Evolutionary conservation across 805 yeast species (phyloP).

Genomic region (Wickerhamomyces bisporus): DNA sequence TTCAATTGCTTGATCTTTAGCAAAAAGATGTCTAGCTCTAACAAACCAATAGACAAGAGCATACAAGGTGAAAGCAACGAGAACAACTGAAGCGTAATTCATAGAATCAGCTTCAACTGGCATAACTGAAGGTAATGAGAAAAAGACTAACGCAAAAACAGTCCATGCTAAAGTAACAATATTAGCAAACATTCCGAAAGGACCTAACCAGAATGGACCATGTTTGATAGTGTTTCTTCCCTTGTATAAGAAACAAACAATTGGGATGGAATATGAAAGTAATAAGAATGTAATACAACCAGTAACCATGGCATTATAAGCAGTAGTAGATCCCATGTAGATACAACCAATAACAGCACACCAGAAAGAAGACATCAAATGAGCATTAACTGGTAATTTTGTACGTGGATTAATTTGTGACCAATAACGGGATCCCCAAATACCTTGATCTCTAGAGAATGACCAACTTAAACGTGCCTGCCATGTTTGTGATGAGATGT

Average conservation of each 20-base stretch:
- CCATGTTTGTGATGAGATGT: constrained; percentile 61
- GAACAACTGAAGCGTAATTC: constrained; percentile 63
- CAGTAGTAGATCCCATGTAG: constrained; percentile 61
- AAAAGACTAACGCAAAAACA: constrained; percentile 51
- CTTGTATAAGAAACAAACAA: constrained; percentile 38
- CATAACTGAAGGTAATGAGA: constrained; percentile 57
- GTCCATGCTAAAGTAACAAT: constrained; percentile 52
- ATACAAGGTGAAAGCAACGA: constrained; percentile 41
- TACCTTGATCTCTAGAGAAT: constrained; percentile 59
- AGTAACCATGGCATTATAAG: constrained; percentile 59
- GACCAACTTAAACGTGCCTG: constrained; percentile 67
- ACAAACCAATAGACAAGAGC: constrained; percentile 49
- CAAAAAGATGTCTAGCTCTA: constrained; percentile 31
- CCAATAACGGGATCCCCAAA: constrained; percentile 50
- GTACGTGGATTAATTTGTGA: constrained; percentile 39
- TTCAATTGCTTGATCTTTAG: constrained; percentile 15
- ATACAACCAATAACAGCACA: constrained; percentile 54
- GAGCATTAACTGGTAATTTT: constrained; percentile 57
- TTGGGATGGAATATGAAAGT: constrained; percentile 54
- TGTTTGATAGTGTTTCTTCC: constrained; percentile 49
- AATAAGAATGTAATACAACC: constrained; percentile 57
- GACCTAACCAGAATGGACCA: constrained; percentile 68
- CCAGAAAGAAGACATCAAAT: constrained; percentile 47
- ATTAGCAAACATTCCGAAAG: constrained; percentile 46
- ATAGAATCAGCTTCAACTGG: constrained; percentile 58